phyloP scores from a whole-genome alignment of 208 protist species.

The Leishmania martiniquensis region DNA sequence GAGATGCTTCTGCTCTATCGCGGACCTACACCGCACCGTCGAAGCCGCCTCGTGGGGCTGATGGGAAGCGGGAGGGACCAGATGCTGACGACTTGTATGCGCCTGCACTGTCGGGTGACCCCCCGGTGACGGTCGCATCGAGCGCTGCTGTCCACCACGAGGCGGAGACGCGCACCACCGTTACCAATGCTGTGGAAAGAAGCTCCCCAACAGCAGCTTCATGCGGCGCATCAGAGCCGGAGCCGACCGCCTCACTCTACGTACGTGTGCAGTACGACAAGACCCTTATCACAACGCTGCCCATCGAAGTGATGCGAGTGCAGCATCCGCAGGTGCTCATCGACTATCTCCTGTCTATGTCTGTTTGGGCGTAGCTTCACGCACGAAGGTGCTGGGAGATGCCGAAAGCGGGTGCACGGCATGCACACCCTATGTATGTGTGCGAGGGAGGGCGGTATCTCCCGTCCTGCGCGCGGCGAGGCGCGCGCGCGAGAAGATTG shows the following conservation, averaged over 20 bases:
- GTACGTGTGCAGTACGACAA: constrained; percentile 76
- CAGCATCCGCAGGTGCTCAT: constrained; percentile 83
- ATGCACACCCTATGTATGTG: background rate
- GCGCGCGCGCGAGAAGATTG: background rate
- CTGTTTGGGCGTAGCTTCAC: constrained; percentile 55
- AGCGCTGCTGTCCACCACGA: background rate
- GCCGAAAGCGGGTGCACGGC: background rate
- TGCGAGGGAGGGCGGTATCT: background rate
- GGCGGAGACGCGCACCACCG: background rate
- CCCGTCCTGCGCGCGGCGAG: background rate
- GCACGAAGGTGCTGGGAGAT: background rate
- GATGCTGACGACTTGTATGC: background rate
- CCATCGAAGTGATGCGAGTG: constrained; percentile 73
- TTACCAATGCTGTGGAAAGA: background rate
- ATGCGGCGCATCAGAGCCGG: background rate
- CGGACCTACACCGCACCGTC: background rate
- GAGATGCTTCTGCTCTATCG: background rate
- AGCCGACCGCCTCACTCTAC: constrained; percentile 40
- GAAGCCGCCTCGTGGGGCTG: background rate
- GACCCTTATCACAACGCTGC: constrained; percentile 56
- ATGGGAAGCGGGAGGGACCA: background rate
- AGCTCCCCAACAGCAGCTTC: background rate
- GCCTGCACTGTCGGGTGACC: background rate
- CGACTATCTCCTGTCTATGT: constrained; percentile 71
- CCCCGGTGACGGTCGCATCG: background rate